Percentiles rank a stretch among this genome's conserved stretches.
Conservation (phyloP, 257 asterid genomes). For the Schizonepeta tenuifolia region DNA sequence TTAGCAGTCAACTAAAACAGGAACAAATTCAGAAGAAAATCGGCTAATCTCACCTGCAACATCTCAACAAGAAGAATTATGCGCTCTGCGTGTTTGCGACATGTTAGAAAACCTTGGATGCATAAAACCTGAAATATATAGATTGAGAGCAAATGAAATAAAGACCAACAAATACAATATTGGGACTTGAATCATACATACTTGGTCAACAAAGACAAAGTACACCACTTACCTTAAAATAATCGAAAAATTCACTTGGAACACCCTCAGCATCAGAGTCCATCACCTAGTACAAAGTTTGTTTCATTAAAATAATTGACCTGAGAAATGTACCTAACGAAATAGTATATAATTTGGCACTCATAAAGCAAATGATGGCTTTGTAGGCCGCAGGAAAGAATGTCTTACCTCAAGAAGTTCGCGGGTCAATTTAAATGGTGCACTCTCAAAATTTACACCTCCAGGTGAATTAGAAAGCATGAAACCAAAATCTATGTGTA, state of each 20-base stretch:
- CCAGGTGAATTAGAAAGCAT: conserved; percentile 99
- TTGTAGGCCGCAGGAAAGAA: conserved; percentile 3
- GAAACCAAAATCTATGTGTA: conserved; percentile 98
- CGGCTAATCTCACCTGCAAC: conserved; percentile 67
- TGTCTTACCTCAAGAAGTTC: conserved; percentile 92
- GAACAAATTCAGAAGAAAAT: background rate
- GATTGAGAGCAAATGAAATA: conserved; percentile 11
- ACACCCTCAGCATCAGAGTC: conserved; percentile 99
- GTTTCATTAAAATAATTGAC: conserved; percentile 20
- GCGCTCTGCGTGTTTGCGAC: conserved; percentile 97
- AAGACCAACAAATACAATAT: conserved; percentile 21
- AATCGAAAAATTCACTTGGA: conserved; percentile 98
- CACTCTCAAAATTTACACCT: conserved; percentile 99
- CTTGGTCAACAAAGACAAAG: background rate
- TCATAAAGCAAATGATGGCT: conserved; percentile 19
- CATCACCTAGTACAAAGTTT: conserved; percentile 72
- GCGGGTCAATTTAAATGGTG: conserved; percentile 96
- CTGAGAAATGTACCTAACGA: conserved; percentile 11
- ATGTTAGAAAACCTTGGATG: conserved; percentile 94
- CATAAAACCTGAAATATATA: conserved; percentile 58
- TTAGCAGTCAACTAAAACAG: conserved; percentile 13
- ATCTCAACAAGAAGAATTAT: conserved; percentile 97
- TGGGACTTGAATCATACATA: conserved; percentile 1
- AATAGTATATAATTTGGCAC: conserved; percentile 1
- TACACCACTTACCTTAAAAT: conserved; percentile 69